Evolutionary conservation across 2,329 filamentous ascomycete genomes (phyloP), one percentile per base, ranked within the genome.

Genomic region (Sporothrix humicola): DNA sequence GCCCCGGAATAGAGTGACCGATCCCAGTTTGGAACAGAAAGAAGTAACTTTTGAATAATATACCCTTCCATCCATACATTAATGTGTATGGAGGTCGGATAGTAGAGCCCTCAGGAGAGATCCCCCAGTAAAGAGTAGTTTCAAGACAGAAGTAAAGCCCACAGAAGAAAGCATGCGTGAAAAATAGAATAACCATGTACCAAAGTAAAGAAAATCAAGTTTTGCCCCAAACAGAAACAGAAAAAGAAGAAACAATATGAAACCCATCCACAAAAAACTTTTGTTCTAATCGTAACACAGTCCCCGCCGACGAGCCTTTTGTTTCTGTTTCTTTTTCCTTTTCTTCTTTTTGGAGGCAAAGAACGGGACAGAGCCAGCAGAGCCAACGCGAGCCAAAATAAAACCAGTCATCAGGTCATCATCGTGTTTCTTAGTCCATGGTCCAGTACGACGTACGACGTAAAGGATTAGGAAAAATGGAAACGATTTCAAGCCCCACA

Each of bases 331-430:
- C 37, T 44, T 50, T 44, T 37, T 31, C 37, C n/a, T 50, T n/a
- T 59, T 71, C 61, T 48, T 71, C 54, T 59, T 61, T 10, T 44
- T n/a, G 31, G 69, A 31, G 48, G 37, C 52, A 46, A 54, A 26
- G 20, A 31, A n/a, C 5, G 13, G n/a, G 59, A 15, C 59, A 46
- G 59, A 65, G 59, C 59, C 59, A 74, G 73, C 69, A 71, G 46
- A 71, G 69, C 69, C 69, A 71, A 26, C 52, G n/a, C 10, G 6
- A 52, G 68, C 52, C 68, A 52, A 58, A 70, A 58, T n/a, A 26
- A 66, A 56, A 66, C 73, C 69, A 69, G 73, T 74, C 73, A 74
- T 74, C 70, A 72, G 73, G 73, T 71, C 69, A 73, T 66, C 61
- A 72, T 72, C 71, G 56, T 65, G 59, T 59, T 50, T 59, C 59